Evolutionary conservation across 306 rosid genomes (phyloP), one percentile per base, ranked within the genome.

Genomic region (Cucumis cinereus): DNA sequence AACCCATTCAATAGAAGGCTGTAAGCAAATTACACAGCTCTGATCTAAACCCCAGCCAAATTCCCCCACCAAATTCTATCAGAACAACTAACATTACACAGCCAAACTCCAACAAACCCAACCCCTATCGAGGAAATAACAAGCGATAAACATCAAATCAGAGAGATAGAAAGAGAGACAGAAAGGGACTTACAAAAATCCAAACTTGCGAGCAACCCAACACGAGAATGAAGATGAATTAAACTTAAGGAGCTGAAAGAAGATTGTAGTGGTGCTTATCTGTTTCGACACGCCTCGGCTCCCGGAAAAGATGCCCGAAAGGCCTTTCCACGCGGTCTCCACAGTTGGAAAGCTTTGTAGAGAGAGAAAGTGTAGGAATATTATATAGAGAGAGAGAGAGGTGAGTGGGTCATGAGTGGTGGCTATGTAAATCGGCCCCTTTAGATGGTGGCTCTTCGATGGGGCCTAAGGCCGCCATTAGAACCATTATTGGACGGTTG

Each of bases 221-320:
- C 30, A 12, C 35, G 19, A 69, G n/a, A 41, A 66, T 66, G 12
- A 10, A 66, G 56, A 7, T 43, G 3, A 67, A 41, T 69, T 12
- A 43, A 23, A 43, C 41, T 7, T 15, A 50, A 24, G 1, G 33
- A 72, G 45, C 28, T 49, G 61, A 50, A 52, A 30, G 24, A 59
- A 49, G 8, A 16, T 24, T 47, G 7, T 24, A 24, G 23, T 10
- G n/a, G n/a, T 5, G 55, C 74, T 22, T 28, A 22, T 41, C 43
- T 26, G 75, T 70, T 47, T 26, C 40, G 20, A 47, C 58, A 26
- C 75, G 59, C 28, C 60, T 72, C 76, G 61, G 60, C 60, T 72
- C 43, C 76, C 26, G 76, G 16, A 19, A 50, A 72, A 16, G 28
- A 28, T 50, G 76, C 61, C 30, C 28, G 28, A 54, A 54, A 52